phyloP scores from a whole-genome alignment of 768 basidiomycete species.

The Russula griseocarnosa region DNA sequence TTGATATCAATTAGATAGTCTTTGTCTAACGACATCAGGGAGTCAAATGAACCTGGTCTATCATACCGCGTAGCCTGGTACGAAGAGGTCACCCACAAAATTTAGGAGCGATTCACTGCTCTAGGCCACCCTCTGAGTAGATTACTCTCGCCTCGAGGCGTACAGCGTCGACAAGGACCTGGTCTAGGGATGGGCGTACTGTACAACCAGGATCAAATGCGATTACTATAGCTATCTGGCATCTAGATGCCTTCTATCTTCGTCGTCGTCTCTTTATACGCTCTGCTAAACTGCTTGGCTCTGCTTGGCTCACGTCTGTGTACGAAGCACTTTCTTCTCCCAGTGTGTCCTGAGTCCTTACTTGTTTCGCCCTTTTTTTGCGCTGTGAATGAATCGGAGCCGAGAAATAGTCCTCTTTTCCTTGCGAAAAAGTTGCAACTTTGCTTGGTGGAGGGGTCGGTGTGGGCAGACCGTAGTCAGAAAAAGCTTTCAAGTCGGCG shows the following conservation, averaged over 20 bases:
- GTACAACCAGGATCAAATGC: neutral
- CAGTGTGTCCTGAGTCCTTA: neutral
- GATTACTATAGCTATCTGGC: neutral
- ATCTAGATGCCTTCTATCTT: neutral
- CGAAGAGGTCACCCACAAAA: too few species aligned
- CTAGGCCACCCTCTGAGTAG: too few species aligned
- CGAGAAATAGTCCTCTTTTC: conserved; percentile 1
- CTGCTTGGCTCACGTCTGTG: neutral
- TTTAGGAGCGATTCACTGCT: too few species aligned
- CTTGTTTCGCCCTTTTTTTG: conserved; percentile 2
- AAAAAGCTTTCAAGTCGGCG: conserved; percentile 65
- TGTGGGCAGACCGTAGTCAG: conserved; percentile 49
- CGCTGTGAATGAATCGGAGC: conserved; percentile 2
- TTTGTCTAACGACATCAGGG: too few species aligned
- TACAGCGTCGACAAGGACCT: too few species aligned
- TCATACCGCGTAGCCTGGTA: too few species aligned
- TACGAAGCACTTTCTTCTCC: neutral
- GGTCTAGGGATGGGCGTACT: too few species aligned
- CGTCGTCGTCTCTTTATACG: conserved; percentile 22
- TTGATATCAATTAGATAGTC: too few species aligned
- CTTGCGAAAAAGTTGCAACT: conserved; percentile 3
- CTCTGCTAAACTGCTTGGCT: conserved; percentile 11
- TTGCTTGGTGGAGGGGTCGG: conserved; percentile 25
- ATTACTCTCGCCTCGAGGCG: too few species aligned
- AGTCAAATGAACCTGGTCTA: too few species aligned